Base-by-base conservation (phyloP, 1,284 basidiomycete species). In the Papiliotrema flavescens region DNA sequence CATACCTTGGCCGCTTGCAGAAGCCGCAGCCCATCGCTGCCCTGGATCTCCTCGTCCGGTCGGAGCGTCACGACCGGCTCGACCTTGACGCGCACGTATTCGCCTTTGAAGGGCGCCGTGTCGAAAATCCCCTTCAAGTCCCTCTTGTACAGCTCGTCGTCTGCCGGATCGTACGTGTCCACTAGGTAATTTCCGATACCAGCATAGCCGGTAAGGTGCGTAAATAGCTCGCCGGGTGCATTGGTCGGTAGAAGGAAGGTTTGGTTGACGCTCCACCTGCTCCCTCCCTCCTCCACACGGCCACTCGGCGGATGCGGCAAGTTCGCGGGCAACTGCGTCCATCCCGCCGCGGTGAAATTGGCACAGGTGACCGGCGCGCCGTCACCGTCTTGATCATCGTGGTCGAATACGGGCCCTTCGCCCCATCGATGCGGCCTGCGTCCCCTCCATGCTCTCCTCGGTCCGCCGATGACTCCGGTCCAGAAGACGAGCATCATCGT, bases 81-180 rank as follows among this genome's bases (percentile, higher is more conserved):
- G 28, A 62, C 61, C 17, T 49, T 53, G 13, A 57, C 44, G 20
- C 37, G 24, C 17, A 57, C 55, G 49, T 48, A 60, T 40, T 60
- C 55, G 9, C 58, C 58, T 22, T 39, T 42, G 14, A 36, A 47
- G 14, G 49, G 24, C n/a, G 11, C 8, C 13, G 48, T 35, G 3
- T 47, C 41, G 13, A 17, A 34, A 20, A 32, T 23, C 19, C 44
- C 46, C 17, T 7, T 5, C 24, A 26, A 20, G 6, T 23, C n/a
- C 20, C 20, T 15, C 19, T n/a, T 26, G 43, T 19, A 32, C 48
- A 14, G 28, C 28, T 32, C 28, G 6, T 41, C 52, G 17, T 62
- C 48, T 14, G 51, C 45, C n/a, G 55, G 32, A 26, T 57, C 54
- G 35, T 56, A 53, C 23, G 41, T 43, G 20, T 37, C 28, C 41